Base-by-base conservation (phyloP, 345 rosid species). In the Reutealis trisperma region DNA sequence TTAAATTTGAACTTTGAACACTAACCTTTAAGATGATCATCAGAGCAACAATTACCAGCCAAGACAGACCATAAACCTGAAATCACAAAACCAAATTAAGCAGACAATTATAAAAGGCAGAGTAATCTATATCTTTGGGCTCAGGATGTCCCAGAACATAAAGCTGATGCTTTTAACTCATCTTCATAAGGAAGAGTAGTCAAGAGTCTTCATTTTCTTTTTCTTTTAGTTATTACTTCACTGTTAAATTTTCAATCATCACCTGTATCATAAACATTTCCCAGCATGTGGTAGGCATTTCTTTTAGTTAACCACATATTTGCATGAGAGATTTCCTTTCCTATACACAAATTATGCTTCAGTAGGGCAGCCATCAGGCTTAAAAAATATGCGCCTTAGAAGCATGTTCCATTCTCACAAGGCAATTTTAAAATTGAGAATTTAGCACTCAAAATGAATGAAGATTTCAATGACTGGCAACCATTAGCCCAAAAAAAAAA, bases 1-100 rank as follows among this genome's bases (percentile, higher is more conserved):
- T 49, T 16, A 41, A 59, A 32, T 62, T 34, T 67, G 60, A 82
- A 63, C 54, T 62, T 34, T 67, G 63, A 82, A 63, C 47, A 76
- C 80, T 54, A 44, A 90, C 97, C 97, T 96, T 96, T 49, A 93
- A 82, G 84, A 96, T 81, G 78, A 96, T 34, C 93, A 93, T 86
- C 69, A 86, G 80, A 2, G 92, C 98, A 14, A 91, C 86, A 75
- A 96, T 96, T 72, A 93, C 97, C 22, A 95, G 88, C 99, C 98
- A 95, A 19, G 99, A 95, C 6, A 93, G 85, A 75, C 97, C 94
- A 71, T 93, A 95, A 47, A 91, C 90, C 96, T 91, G 83, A 77
- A 83, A 78, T 27, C 70, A 54, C n/a, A 55, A 79, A 58, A 72
- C 25, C 63, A 82, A 69, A 75, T 73, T 15, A 67, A 44, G 69